Evolutionary conservation across 441 rosid species (phyloP), one percentile per base, ranked within the genome.

Genomic region (Populus hybrid): DNA sequence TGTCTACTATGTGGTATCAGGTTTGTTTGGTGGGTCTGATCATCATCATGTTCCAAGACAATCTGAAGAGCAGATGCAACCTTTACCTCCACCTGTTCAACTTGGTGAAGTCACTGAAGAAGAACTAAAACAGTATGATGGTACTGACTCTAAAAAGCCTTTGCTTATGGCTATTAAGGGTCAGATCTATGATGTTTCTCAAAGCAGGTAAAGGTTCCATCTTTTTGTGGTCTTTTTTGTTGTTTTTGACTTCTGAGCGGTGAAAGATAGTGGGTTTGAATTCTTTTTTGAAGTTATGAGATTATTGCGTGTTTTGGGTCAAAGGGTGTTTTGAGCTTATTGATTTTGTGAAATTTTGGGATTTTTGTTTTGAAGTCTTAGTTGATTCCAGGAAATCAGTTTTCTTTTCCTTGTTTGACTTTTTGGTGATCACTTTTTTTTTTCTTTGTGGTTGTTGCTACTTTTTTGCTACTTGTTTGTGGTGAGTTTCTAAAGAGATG

Each of bases 101-200:
- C 85, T 95, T 10, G 98, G 98, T 28, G 99, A 95, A 85, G 76
- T 95, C 76, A 73, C 93, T 7, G 93, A 85, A 78, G 99, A 90
- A 35, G 97, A 92, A 69, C 93, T 95, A 72, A 91, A 87, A 73
- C 92, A 83, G 79, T 95, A 91, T 69, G 97, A 93, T 70, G 99
- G 98, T 40, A n/a, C 86, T 9, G 97, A 95, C 86, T 82, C 93
- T 38, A 79, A 86, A 68, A 95, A 94, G 80, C 95, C 99, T 54
- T 90, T 95, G 82, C 97, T 95, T 30, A 94, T 95, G 99, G 98
- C 97, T 69, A 94, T 95, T 82, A 94, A 94, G 88, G 92, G 91
- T 67, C 99, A 95, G 97, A 95, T 95, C 94, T 95, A 93, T 73
- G 99, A 95, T 76, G 95, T 95, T 7, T 91, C 99, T 2, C 94